These are phyloP conservation scores for Taphrina sp. DNA, from an alignment of 1,139 yeast genomes.

Conservation along the genomic window DNA sequence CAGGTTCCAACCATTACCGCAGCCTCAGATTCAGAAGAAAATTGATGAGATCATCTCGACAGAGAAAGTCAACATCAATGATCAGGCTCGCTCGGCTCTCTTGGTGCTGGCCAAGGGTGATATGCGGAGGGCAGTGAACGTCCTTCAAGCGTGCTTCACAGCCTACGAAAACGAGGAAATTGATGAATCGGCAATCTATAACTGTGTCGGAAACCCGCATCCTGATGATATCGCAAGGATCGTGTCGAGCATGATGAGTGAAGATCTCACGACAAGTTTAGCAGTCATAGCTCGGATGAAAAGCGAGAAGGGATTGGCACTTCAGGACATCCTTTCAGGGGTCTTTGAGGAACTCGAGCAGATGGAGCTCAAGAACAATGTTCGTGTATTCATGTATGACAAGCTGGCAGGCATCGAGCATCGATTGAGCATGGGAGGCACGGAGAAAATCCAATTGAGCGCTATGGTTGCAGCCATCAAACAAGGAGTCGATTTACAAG, in stretches of 20 bases:
- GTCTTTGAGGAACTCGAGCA: slow-evolving; percentile 66
- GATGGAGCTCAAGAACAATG: slow-evolving; percentile 49
- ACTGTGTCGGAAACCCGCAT: slow-evolving; percentile 93
- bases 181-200: slow-evolving; percentile 73
- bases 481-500: slow-evolving; percentile 50
- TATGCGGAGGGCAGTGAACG: slow-evolving; percentile 93
- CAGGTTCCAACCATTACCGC: slow-evolving; percentile 79
- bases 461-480: slow-evolving; percentile 89
- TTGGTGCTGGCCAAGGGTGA: slow-evolving; percentile 79
- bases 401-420: slow-evolving; percentile 61
- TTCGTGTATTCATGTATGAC: slow-evolving; percentile 43
- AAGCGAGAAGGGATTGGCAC: slow-evolving; percentile 75
- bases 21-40: slow-evolving; percentile 65
- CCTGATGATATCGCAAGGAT: slow-evolving; percentile 79
- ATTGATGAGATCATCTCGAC: slow-evolving; percentile 63
- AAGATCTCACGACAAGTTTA: slow-evolving; percentile 80
- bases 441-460: slow-evolving; percentile 82
- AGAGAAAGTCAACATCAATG: slow-evolving; percentile 60
- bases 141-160: slow-evolving; percentile 88
- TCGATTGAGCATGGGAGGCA: slow-evolving; percentile 88
- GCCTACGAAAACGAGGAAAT: slow-evolving; percentile 54
- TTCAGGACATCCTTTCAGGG: slow-evolving; percentile 78
- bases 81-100: slow-evolving; percentile 64
- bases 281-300: slow-evolving; percentile 48
- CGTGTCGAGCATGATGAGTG: slow-evolving; percentile 71